phyloP scores from a whole-genome alignment of 2,329 filamentous ascomycete genomes.

The Chrysoporthe puriensis region DNA sequence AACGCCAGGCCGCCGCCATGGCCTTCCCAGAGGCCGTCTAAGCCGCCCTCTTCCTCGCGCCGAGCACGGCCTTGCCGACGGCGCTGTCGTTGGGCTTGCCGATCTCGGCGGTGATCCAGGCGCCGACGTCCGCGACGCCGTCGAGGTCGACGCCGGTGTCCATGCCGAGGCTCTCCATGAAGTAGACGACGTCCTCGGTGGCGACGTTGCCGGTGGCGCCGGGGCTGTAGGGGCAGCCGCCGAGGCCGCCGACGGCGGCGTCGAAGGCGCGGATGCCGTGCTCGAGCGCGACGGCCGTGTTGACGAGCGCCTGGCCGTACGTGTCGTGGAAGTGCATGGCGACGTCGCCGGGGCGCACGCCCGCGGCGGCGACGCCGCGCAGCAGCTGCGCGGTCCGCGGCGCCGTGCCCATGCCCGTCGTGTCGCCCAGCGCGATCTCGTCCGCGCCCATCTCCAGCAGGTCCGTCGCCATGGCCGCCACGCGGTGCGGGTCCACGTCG shows the following conservation, averaged over 20 bases:
- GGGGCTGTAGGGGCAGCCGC: conserved; percentile 83
- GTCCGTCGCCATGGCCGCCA: conserved; percentile 68
- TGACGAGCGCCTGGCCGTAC: conserved; percentile 83
- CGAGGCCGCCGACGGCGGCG: conserved; percentile 76
- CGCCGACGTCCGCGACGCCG: conserved; percentile 68
- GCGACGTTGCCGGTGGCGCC: conserved; percentile 86
- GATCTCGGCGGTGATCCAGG: conserved; percentile 70
- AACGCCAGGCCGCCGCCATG: no score
- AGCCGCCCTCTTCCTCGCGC: conserved; percentile 43
- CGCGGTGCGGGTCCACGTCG: conserved; percentile 64
- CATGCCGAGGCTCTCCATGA: conserved; percentile 74
- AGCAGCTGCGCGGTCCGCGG: conserved; percentile 68
- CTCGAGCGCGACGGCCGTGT: conserved; percentile 76
- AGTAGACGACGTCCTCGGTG: conserved; percentile 83
- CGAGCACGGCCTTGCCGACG: conserved; percentile 68
- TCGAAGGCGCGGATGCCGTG: conserved; percentile 81
- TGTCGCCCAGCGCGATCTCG: conserved; percentile 88
- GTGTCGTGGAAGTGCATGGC: conserved; percentile 91
- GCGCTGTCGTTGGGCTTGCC: conserved; percentile 66
- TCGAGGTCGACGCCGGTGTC: conserved; percentile 74
- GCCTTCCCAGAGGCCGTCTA: neutral
- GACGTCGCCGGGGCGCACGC: conserved; percentile 70
- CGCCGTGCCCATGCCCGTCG: conserved; percentile 87
- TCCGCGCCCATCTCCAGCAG: conserved; percentile 86
- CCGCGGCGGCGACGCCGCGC: conserved; percentile 66